Conservation (phyloP, 2,329 filamentous ascomycete genomes). For the Dactylellina haptotyla region DNA sequence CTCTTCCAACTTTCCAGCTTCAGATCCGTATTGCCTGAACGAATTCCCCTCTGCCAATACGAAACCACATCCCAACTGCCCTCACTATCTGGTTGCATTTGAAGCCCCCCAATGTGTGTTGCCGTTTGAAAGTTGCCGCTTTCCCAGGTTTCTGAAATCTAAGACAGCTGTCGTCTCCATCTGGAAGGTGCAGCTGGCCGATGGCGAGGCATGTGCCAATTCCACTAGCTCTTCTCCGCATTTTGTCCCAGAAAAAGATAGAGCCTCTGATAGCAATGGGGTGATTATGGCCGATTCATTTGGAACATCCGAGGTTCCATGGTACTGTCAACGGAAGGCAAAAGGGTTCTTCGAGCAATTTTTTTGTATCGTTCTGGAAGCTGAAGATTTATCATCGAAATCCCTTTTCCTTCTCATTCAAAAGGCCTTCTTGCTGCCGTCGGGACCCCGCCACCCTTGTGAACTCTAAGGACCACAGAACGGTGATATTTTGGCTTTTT, state of each 20-base stretch:
- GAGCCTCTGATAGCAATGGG: conserved; percentile 44
- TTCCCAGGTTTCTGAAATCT: conserved; percentile 32
- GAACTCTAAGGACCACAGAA: conserved; percentile 22
- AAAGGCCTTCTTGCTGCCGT: conserved; percentile 28
- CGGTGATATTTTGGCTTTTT: conserved; percentile 37
- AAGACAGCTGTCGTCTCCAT: conserved; percentile 51
- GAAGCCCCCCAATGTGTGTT: conserved; percentile 17
- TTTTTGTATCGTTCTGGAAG: conserved; percentile 53
- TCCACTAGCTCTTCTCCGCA: conserved; percentile 37
- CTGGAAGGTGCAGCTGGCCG: conserved; percentile 43
- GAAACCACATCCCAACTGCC: neutral
- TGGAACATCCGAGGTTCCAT: conserved; percentile 50
- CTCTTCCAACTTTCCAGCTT: neutral
- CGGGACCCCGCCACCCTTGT: conserved; percentile 27
- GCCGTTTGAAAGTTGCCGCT: conserved; percentile 49
- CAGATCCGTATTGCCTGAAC: conserved; percentile 20
- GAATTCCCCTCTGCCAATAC: conserved; percentile 22
- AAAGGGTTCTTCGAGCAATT: conserved; percentile 6
- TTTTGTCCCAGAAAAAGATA: conserved; percentile 49
- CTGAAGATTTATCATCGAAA: conserved; percentile 8
- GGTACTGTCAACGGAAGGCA: conserved; percentile 25
- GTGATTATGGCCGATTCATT: conserved; percentile 44
- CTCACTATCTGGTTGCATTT: neutral
- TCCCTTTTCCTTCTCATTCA: too few species aligned
- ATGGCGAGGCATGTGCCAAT: conserved; percentile 48